Evolutionary conservation across 495 filamentous ascomycete species (phyloP).

Genomic region (Hypoxylon fuscum): DNA sequence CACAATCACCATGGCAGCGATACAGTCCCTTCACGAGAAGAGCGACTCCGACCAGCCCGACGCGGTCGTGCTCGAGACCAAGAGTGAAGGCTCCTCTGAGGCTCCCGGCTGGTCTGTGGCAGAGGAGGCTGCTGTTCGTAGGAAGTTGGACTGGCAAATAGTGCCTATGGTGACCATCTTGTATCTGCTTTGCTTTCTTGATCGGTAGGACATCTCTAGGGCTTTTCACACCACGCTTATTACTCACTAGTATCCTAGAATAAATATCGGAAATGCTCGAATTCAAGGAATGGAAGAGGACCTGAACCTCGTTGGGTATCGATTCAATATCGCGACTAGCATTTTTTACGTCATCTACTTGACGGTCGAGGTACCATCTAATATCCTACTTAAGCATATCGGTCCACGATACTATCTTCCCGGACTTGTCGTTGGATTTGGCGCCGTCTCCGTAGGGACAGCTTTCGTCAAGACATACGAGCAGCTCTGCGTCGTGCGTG

Average conservation of each 20-base stretch:
- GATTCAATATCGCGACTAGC: constrained; percentile 68
- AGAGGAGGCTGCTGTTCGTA: constrained; percentile 60
- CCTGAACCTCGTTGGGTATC: constrained; percentile 58
- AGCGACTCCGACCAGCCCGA: constrained; percentile 32
- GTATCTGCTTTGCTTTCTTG: constrained; percentile 62
- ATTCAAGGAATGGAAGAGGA: constrained; percentile 67
- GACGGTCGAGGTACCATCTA: constrained; percentile 70
- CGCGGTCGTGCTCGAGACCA: constrained; percentile 37
- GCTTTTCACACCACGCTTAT: background rate
- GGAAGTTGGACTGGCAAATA: constrained; percentile 61
- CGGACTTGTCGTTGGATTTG: constrained; percentile 59
- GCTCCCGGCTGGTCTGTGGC: constrained; percentile 52
- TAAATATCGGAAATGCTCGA: constrained; percentile 71
- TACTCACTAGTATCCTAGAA: constrained; percentile 53
- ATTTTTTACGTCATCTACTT: constrained; percentile 75
- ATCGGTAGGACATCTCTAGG: constrained; percentile 43
- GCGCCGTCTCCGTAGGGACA: constrained; percentile 53
- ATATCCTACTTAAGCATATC: constrained; percentile 69
- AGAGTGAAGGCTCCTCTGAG: constrained; percentile 38
- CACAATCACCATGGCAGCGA: constrained; percentile 36
- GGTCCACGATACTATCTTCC: constrained; percentile 72
- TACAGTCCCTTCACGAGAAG: constrained; percentile 39
- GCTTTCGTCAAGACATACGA: constrained; percentile 56
- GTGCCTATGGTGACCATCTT: constrained; percentile 63
- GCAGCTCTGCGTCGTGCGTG: constrained; percentile 53